Conservation (phyloP, 2,329 filamentous ascomycete genomes). For the Rhynchosporium agropyri region DNA sequence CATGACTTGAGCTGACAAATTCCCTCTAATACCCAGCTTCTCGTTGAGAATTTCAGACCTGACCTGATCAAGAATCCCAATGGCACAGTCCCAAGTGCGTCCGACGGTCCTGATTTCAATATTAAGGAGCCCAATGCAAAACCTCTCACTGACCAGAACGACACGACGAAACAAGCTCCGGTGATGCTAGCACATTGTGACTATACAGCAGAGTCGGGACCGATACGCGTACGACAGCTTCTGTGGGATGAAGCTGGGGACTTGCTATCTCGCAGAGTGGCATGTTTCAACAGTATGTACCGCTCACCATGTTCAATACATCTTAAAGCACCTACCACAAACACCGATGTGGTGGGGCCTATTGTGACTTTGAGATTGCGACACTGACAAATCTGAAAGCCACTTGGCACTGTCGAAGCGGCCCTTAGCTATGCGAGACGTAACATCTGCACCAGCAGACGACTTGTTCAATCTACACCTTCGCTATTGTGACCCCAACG, state of each 20-base stretch:
- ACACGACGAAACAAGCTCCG: constrained; percentile 25
- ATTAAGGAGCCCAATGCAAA: constrained; percentile 29
- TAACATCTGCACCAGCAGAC: constrained; percentile 20
- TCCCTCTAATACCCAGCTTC: background rate
- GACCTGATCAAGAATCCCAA: constrained; percentile 15
- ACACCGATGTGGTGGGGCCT: background rate
- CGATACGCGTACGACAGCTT: constrained; percentile 20
- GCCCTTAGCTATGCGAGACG: constrained; percentile 28
- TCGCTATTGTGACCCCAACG: constrained; percentile 24
- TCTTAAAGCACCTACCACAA: background rate
- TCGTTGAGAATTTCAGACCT: background rate
- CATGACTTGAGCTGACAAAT: background rate
- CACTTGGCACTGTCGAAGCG: constrained; percentile 22
- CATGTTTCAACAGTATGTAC: constrained; percentile 24
- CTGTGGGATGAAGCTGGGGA: constrained; percentile 22
- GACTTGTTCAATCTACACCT: constrained; percentile 31
- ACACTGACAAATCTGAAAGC: constrained; percentile 23
- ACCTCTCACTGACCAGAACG: constrained; percentile 24
- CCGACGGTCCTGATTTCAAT: constrained; percentile 20
- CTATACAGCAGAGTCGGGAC: constrained; percentile 20
- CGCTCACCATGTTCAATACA: background rate
- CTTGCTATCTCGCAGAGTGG: constrained; percentile 25
- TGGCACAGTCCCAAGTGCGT: constrained; percentile 22
- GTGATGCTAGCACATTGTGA: constrained; percentile 30
- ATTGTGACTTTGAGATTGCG: background rate